Conservation (phyloP, 148 eudicot genomes). For the Nepenthes mirabilis region DNA sequence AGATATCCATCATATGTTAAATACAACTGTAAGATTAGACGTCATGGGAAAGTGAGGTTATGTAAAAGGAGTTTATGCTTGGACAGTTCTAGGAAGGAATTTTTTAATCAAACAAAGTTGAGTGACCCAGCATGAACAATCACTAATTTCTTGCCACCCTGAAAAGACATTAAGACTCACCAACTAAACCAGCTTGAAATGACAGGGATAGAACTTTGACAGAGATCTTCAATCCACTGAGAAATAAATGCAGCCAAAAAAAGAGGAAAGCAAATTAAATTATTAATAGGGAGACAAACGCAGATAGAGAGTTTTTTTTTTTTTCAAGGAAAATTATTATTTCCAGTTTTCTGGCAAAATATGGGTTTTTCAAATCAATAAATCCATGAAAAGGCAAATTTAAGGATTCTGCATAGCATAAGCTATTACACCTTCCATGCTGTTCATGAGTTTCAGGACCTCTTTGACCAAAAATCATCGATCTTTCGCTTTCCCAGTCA, state of each 20-base stretch:
- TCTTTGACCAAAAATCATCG: slow-evolving; percentile 89
- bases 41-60: too few species aligned
- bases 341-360: too few species aligned
- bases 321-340: too few species aligned
- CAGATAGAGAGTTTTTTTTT: background rate
- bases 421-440: slow-evolving; percentile 49
- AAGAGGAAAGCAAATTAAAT: background rate
- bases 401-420: background rate
- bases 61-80: too few species aligned
- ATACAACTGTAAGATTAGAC: too few species aligned
- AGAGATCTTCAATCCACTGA: slow-evolving; percentile 92
- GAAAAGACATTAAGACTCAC: slow-evolving; percentile 34
- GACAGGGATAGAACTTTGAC: slow-evolving; percentile 81
- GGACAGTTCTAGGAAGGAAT: too few species aligned
- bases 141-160: background rate
- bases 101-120: too few species aligned
- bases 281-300: background rate
- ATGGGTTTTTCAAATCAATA: background rate
- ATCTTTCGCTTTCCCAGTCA: slow-evolving; percentile 98
- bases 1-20: too few species aligned
- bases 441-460: slow-evolving; percentile 64
- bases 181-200: slow-evolving; percentile 92
- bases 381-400: background rate
- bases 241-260: slow-evolving; percentile 1
- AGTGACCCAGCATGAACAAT: background rate